Conservation (phyloP, 148 eudicot genomes). For the Suaeda aralocaspica region DNA sequence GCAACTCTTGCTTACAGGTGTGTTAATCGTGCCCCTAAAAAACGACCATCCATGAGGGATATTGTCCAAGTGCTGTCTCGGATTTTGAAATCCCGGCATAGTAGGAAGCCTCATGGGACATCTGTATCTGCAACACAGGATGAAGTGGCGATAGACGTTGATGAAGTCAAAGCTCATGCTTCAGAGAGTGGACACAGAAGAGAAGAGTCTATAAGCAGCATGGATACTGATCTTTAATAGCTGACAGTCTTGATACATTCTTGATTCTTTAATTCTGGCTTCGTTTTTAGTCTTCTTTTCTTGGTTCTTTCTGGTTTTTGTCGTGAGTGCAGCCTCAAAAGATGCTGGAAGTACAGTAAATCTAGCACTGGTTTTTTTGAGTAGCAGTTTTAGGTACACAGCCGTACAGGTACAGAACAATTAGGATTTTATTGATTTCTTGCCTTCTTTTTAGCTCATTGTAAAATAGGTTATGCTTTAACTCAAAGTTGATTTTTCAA, state of each 20-base stretch:
- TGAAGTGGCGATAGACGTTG: constrained; percentile 45
- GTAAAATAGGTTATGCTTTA: constrained; percentile 16
- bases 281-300: neutral
- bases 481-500: neutral
- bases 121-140: constrained; percentile 49
- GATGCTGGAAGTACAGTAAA: neutral
- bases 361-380: neutral
- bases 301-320: constrained; percentile 6
- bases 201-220: constrained; percentile 39
- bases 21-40: constrained; percentile 51
- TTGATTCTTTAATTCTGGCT: constrained; percentile 15
- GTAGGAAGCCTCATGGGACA: constrained; percentile 35
- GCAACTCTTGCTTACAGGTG: constrained; percentile 86
- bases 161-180: constrained; percentile 22
- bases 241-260: neutral
- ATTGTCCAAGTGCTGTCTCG: constrained; percentile 75
- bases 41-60: constrained; percentile 86
- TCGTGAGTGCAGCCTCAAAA: constrained; percentile 5
- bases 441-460: constrained; percentile 18
- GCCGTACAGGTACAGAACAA: neutral
- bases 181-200: constrained; percentile 33
- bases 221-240: constrained; percentile 33
- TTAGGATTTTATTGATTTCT: constrained; percentile 16
- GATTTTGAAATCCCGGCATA: constrained; percentile 44
- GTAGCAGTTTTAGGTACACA: constrained; percentile 17